Percentiles rank a stretch among this genome's conserved stretches.
Evolutionary conservation across 192 early-diverging fungal genomes (phyloP).

Genomic region (Umbelopsis sp.): DNA sequence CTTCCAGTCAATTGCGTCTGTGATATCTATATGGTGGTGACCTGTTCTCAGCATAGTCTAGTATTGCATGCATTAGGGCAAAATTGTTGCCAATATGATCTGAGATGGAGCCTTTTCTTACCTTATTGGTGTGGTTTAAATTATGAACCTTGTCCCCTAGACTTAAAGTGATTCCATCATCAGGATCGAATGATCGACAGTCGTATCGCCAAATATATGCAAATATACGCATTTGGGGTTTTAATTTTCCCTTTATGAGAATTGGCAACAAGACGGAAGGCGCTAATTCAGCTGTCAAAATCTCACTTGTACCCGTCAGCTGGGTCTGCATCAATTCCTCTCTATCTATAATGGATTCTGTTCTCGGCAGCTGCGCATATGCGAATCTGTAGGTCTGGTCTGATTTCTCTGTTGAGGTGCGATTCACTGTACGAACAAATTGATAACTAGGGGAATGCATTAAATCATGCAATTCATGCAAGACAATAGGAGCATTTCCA

Average conservation of each 20-base stretch:
- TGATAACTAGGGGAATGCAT: not conserved
- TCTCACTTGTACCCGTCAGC: not conserved
- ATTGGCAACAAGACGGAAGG: not conserved
- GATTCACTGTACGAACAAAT: not conserved
- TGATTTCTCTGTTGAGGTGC: not conserved
- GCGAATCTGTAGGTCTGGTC: not conserved
- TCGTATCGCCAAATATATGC: conserved; percentile 17
- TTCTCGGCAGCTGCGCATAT: not conserved
- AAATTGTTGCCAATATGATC: not conserved
- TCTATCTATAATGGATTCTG: not conserved
- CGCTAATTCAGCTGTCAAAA: not conserved
- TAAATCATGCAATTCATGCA: too few species aligned
- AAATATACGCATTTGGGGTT: not conserved
- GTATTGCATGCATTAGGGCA: not conserved
- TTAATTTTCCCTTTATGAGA: conserved; percentile 11
- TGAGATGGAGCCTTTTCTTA: not conserved
- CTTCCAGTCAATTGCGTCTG: not conserved
- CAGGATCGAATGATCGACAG: conserved; percentile 2
- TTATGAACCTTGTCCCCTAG: not conserved
- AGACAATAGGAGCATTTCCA: not conserved
- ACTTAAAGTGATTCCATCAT: not conserved
- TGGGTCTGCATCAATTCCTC: not conserved
- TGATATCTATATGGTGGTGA: conserved; percentile 9
- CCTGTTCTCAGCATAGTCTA: not conserved
- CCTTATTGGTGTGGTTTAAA: not conserved